phyloP scores from a whole-genome alignment of 2,329 filamentous ascomycete species.

The Exserohilum turcica region DNA sequence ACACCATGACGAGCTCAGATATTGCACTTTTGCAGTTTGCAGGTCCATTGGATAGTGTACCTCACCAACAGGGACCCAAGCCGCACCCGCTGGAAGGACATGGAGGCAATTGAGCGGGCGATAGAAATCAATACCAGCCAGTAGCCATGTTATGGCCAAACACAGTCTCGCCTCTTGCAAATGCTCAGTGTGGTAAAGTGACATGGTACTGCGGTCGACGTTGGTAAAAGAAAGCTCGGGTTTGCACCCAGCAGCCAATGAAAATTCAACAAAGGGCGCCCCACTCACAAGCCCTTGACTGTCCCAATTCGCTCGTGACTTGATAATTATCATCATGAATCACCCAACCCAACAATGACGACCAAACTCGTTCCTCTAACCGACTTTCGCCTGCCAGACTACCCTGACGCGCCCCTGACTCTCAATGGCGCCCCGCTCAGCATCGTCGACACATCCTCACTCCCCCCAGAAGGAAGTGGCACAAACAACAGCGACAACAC shows the following conservation, averaged over 20 bases:
- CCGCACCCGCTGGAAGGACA: conserved; percentile 32
- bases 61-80: conserved; percentile 30
- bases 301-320: conserved; percentile 6
- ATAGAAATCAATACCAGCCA: no score
- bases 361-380: conserved; percentile 2
- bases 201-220: no score
- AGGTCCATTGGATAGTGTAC: conserved; percentile 36
- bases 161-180: no score
- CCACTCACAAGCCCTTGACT: conserved; percentile 12
- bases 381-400: conserved; percentile 19
- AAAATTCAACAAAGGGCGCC: not conserved
- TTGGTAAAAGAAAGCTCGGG: no score
- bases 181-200: no score
- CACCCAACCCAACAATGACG: conserved; percentile 4
- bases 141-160: no score
- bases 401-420: conserved; percentile 13
- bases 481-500: not conserved
- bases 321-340: not conserved
- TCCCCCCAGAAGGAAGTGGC: not conserved
- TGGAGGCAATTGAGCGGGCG: conserved; percentile 9
- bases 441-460: conserved; percentile 8
- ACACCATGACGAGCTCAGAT: conserved; percentile 36
- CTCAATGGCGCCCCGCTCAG: conserved; percentile 14
- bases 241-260: conserved; percentile 2
- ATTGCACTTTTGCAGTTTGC: conserved; percentile 35